phyloP scores from a whole-genome alignment of 202 grass and related monocot species.

The Zoysia matrella region DNA sequence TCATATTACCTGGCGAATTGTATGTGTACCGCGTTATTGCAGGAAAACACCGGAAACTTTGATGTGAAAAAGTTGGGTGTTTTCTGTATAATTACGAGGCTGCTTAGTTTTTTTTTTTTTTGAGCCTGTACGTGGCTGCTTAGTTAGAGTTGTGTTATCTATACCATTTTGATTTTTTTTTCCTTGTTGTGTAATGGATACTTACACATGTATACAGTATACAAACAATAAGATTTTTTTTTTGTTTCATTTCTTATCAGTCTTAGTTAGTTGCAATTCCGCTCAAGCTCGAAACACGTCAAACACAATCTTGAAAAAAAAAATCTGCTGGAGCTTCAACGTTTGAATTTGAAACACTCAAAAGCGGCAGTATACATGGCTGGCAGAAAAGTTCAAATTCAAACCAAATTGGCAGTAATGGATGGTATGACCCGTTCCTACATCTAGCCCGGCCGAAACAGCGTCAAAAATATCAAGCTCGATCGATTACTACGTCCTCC shows the following conservation, averaged over 20 bases:
- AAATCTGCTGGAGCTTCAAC: not conserved
- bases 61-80: not conserved
- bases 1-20: conserved; percentile 1
- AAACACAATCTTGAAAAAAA: too few species aligned
- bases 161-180: not conserved
- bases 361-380: not conserved
- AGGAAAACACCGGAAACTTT: conserved; percentile 47
- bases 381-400: not conserved
- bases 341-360: not conserved
- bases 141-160: too few species aligned
- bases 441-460: not conserved
- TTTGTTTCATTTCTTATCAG: not conserved
- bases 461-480: not conserved
- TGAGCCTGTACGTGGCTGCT: too few species aligned
- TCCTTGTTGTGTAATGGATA: not conserved
- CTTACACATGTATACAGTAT: not conserved
- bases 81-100: conserved; percentile 50
- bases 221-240: not conserved
- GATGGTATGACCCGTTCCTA: conserved; percentile 26
- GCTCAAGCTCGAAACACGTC: too few species aligned
- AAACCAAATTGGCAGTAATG: conserved; percentile 1
- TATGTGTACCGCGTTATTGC: conserved; percentile 26
- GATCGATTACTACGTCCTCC: not conserved
- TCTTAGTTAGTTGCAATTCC: not conserved
- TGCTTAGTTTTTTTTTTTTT: not conserved